Evolutionary conservation across 306 rosid species (phyloP), one percentile per base, ranked within the genome.

Genomic region (Lithocarpus polystachyus): DNA sequence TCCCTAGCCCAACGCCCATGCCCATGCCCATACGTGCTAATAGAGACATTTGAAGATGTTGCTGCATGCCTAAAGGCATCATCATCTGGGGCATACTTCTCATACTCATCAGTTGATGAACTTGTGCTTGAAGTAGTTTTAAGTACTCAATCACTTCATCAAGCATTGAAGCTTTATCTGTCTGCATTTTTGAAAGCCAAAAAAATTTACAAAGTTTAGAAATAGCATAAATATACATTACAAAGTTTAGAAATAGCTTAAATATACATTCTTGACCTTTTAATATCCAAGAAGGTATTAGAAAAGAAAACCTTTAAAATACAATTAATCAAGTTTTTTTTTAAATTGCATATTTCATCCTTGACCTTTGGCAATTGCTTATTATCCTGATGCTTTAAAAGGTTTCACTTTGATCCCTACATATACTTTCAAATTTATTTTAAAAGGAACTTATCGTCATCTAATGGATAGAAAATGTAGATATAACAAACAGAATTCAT

Each of bases 141-240:
- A 89, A 71, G 85, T 89, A 89, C 22, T 74, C 85, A 3, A 87
- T 89, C 82, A 89, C 91, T 73, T 87, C 91, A 56, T 89, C 93
- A n/a, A 89, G 84, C 89, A 89, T 84, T 78, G 93, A 87, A 57
- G 93, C 93, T 56, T 84, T 89, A 51, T 89, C 91, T 0, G 83
- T 86, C 91, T 89, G 85, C 82, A 78, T 56, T 61, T 68, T 56
- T 52, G 18, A 26, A 22, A 6, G 11, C 43, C 53, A 48, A 48
- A 48, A 22, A 81, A 3, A n/a, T 33, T 4, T 11, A 20, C 14
- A 3, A 11, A 59, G 31, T 59, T 0, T 10, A 4, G 29, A 9
- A 22, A 20, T 59, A 3, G 31, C 65, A 22, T 48, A 22, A 0
- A 23, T 20, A 10, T n/a, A 59, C 0, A 1, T 59, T 24, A 20